These are phyloP conservation scores for Oryza punctata DNA, from an alignment of 176 grass and related monocot genomes.

Conservation along the genomic window DNA sequence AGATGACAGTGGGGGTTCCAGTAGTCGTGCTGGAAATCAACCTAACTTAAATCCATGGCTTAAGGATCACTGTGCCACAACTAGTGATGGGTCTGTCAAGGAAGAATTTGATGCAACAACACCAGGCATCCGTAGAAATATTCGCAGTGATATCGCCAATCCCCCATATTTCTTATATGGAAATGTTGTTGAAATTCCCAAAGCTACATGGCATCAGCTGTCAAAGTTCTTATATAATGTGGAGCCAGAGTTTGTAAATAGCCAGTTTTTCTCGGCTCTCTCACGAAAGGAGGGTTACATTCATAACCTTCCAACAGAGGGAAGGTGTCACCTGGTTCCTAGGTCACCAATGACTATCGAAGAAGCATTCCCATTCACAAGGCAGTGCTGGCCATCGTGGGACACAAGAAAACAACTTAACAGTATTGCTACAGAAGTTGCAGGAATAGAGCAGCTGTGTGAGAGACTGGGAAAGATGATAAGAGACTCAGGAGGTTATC, in stretches of 20 bases:
- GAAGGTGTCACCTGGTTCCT: constrained; percentile 39
- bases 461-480: constrained; percentile 52
- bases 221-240: constrained; percentile 62
- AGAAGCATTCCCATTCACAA: constrained; percentile 58
- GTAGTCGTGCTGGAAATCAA: constrained; percentile 28
- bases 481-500: constrained; percentile 51
- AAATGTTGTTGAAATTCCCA: constrained; percentile 63
- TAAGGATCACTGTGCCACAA: not conserved
- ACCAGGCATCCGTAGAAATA: constrained; percentile 14
- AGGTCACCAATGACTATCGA: constrained; percentile 65
- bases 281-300: constrained; percentile 75
- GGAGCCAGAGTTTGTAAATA: constrained; percentile 72
- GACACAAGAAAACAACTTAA: constrained; percentile 63
- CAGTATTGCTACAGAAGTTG: constrained; percentile 39
- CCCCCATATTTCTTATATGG: constrained; percentile 79
- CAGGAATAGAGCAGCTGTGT: constrained; percentile 32
- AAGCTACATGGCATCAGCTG: constrained; percentile 56
- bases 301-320: constrained; percentile 73
- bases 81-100: constrained; percentile 41
- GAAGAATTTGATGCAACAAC: constrained; percentile 38
- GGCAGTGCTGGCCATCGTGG: constrained; percentile 69
- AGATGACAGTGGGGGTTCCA: constrained; percentile 41
- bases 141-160: constrained; percentile 12
- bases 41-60: constrained; percentile 11
- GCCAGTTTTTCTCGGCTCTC: constrained; percentile 68